A percentile compares a stretch with the other conserved stretches of the same genome.
phyloP scores from a whole-genome alignment of 1,139 yeast species.

The Candida anutae region DNA sequence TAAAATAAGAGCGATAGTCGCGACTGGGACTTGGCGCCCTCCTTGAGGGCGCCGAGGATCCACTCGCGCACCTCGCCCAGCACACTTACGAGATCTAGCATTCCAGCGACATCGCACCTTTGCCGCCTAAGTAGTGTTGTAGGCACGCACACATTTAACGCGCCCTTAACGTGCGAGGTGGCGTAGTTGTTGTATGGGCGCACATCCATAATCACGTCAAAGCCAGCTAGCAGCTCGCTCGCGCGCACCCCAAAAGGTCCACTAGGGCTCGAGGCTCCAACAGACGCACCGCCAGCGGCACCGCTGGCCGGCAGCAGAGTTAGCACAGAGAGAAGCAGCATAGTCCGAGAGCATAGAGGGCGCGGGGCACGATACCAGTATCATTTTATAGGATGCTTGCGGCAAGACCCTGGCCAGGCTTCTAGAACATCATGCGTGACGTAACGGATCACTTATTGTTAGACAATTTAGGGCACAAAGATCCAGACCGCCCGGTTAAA shows the following conservation, averaged over 20 bases:
- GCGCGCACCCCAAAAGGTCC: neutral
- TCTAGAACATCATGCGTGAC: no score
- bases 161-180: conserved; percentile 17
- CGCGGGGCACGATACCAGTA: no score
- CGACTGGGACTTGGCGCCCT: conserved; percentile 1
- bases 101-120: conserved; percentile 23
- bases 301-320: no score
- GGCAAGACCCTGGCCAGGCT: no score
- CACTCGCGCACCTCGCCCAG: conserved; percentile 11
- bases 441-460: no score
- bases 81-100: conserved; percentile 22
- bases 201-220: conserved; percentile 25
- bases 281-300: no score
- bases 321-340: no score
- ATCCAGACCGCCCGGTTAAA: no score
- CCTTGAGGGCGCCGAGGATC: conserved; percentile 9
- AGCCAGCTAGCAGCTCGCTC: conserved; percentile 3
- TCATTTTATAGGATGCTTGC: no score
- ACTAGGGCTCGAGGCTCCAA: neutral
- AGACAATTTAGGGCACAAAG: no score
- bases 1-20: conserved; percentile 39
- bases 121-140: conserved; percentile 32
- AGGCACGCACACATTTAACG: conserved; percentile 35
- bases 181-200: conserved; percentile 30
- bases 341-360: no score